Evolutionary conservation across 169 alveolate species (phyloP).

Genomic region (Cryptosporidium meleagridis): DNA sequence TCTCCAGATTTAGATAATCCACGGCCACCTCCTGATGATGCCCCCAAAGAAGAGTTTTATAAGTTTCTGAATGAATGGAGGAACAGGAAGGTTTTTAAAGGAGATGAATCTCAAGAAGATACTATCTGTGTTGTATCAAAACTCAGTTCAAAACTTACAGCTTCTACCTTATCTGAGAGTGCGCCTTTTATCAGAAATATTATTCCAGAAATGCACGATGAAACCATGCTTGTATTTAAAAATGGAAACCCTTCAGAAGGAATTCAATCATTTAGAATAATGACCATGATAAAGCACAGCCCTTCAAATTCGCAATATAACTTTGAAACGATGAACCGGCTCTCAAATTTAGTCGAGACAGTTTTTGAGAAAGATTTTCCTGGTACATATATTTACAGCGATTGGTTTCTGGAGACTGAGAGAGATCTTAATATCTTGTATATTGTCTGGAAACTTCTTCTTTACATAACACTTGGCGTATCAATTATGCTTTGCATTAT

Average conservation of each 20-base stretch:
- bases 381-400: constrained; percentile 64
- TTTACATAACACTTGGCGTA: constrained; percentile 60
- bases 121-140: constrained; percentile 54
- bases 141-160: constrained; percentile 29
- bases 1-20: constrained; percentile 55
- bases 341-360: constrained; percentile 29
- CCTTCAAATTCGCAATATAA: constrained; percentile 50
- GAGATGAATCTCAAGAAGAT: constrained; percentile 55
- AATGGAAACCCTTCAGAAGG: constrained; percentile 55
- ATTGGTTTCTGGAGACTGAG: constrained; percentile 70
- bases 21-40: constrained; percentile 31
- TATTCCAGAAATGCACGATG: constrained; percentile 72
- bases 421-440: constrained; percentile 39
- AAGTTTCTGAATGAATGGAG: constrained; percentile 50
- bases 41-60: constrained; percentile 53
- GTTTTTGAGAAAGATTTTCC: constrained; percentile 61
- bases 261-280: constrained; percentile 41
- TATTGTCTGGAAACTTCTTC: constrained; percentile 66
- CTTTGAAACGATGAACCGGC: constrained; percentile 42
- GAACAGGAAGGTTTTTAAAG: constrained; percentile 38
- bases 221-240: constrained; percentile 58
- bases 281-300: constrained; percentile 45
- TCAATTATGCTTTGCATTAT: constrained; percentile 71
- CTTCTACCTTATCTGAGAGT: not conserved
- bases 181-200: constrained; percentile 58